Percentiles rank a stretch among this genome's conserved stretches.
Evolutionary conservation across 495 filamentous ascomycete species (phyloP).

Genomic region (Aspergillus diversus): DNA sequence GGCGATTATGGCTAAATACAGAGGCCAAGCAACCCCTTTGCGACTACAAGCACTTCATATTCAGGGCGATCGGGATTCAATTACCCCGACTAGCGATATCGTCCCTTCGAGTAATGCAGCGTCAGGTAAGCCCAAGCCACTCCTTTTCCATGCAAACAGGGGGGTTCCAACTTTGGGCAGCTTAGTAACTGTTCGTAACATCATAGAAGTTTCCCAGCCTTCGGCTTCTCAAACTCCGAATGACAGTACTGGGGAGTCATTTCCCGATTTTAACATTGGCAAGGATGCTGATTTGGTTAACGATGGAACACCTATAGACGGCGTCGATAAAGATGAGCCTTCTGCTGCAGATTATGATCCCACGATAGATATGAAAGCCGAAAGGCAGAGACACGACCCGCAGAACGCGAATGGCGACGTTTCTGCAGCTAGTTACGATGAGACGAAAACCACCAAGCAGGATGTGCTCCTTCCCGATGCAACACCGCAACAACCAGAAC

Average conservation of each 20-base stretch:
- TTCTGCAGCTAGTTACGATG: conserved; percentile 63
- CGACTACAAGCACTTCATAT: conserved; percentile 76
- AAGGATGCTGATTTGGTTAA: conserved; percentile 71
- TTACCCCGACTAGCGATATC: conserved; percentile 55
- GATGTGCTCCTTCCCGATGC: conserved; percentile 58
- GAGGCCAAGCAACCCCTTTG: conserved; percentile 70
- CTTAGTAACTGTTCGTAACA: neutral
- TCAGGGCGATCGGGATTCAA: conserved; percentile 57
- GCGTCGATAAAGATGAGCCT: conserved; percentile 71
- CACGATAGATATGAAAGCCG: conserved; percentile 88
- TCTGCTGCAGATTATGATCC: conserved; percentile 98
- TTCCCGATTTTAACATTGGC: conserved; percentile 57
- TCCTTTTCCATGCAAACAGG: neutral
- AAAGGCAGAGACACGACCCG: conserved; percentile 70
- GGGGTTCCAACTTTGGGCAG: no score
- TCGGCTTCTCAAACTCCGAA: conserved; percentile 52
- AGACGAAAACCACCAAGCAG: conserved; percentile 59
- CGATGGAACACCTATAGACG: conserved; percentile 51
- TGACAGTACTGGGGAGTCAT: conserved; percentile 51
- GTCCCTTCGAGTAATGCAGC: conserved; percentile 27
- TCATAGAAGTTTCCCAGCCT: conserved; percentile 23
- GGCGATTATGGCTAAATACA: conserved; percentile 84
- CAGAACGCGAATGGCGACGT: conserved; percentile 60
- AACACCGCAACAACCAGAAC: conserved; percentile 33
- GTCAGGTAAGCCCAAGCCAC: conserved; percentile 32